A percentile compares a stretch with the other conserved stretches of the same genome.
phyloP scores from a whole-genome alignment of 805 yeast species.

The Candida chilensis region DNA sequence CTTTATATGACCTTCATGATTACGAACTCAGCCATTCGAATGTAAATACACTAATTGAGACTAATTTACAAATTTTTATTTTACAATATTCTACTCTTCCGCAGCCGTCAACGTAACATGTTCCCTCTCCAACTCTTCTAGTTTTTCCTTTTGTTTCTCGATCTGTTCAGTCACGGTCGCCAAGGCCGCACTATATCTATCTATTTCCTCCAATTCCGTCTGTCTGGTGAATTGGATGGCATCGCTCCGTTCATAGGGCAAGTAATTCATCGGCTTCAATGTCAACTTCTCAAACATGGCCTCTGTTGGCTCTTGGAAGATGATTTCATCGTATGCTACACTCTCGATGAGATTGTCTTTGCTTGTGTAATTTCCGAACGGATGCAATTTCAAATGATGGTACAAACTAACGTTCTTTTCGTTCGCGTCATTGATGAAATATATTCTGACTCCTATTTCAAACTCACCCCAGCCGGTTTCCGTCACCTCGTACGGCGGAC shows the following conservation, averaged over 20 bases:
- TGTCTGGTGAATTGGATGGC: conserved; percentile 24
- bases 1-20: no score
- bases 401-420: conserved; percentile 82
- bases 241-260: conserved; percentile 24
- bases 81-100: no score
- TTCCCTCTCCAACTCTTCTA: conserved; percentile 29
- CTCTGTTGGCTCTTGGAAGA: conserved; percentile 94
- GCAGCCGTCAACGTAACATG: conserved; percentile 19
- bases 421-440: conserved; percentile 76
- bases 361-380: conserved; percentile 39
- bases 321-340: conserved; percentile 77
- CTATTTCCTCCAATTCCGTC: conserved; percentile 30
- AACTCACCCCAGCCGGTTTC: conserved; percentile 99
- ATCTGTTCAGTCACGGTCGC: conserved; percentile 27
- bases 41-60: no score
- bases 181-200: conserved; percentile 27
- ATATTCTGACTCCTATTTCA: conserved; percentile 82
- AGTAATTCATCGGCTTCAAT: conserved; percentile 50
- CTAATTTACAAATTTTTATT: no score
- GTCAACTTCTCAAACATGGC: conserved; percentile 73
- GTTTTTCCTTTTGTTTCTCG: conserved; percentile 27
- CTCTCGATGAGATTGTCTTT: conserved; percentile 33
- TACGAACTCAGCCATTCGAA: no score
- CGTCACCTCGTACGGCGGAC: conserved; percentile 89
- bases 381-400: conserved; percentile 89